These are phyloP conservation scores for Chalciporus piperatoides DNA, from an alignment of 1,284 basidiomycete genomes.

Conservation along the genomic window DNA sequence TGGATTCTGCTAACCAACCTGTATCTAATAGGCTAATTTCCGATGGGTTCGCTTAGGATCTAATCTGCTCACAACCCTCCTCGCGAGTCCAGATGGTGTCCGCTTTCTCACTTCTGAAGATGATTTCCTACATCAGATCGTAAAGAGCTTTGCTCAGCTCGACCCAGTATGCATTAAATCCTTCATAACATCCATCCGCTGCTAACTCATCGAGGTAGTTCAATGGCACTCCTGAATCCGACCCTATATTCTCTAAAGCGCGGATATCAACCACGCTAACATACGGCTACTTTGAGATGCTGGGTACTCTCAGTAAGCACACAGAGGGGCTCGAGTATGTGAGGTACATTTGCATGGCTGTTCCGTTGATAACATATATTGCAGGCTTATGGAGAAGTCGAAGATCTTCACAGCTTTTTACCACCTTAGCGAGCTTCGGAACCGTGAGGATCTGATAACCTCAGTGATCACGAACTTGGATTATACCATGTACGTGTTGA, in stretches of 20 bases:
- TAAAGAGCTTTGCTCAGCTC: conserved; percentile 86
- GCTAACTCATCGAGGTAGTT: conserved; percentile 42
- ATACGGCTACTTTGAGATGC: conserved; percentile 94
- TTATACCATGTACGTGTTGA: conserved; percentile 69
- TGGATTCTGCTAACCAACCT: neutral
- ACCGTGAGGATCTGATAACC: conserved; percentile 89
- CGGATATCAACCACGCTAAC: conserved; percentile 83
- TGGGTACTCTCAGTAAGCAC: conserved; percentile 85
- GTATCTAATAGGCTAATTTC: conserved; percentile 54
- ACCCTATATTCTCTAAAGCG: conserved; percentile 84
- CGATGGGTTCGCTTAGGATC: conserved; percentile 88
- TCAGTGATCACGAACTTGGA: conserved; percentile 91
- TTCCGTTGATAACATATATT: conserved; percentile 5
- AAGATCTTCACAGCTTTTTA: conserved; percentile 96
- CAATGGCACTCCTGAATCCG: conserved; percentile 61
- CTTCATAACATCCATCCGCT: neutral
- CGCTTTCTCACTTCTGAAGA: conserved; percentile 82
- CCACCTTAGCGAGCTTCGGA: conserved; percentile 85
- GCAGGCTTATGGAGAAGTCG: conserved; percentile 84
- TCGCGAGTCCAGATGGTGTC: conserved; percentile 81
- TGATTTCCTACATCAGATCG: conserved; percentile 81
- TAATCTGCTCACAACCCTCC: conserved; percentile 76
- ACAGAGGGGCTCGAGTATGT: conserved; percentile 86
- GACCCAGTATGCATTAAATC: conserved; percentile 66
- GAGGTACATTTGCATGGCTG: neutral